Percentiles rank a stretch among this genome's conserved stretches.
Evolutionary conservation across 306 rosid genomes (phyloP).

Genomic region (Prunus mira): DNA sequence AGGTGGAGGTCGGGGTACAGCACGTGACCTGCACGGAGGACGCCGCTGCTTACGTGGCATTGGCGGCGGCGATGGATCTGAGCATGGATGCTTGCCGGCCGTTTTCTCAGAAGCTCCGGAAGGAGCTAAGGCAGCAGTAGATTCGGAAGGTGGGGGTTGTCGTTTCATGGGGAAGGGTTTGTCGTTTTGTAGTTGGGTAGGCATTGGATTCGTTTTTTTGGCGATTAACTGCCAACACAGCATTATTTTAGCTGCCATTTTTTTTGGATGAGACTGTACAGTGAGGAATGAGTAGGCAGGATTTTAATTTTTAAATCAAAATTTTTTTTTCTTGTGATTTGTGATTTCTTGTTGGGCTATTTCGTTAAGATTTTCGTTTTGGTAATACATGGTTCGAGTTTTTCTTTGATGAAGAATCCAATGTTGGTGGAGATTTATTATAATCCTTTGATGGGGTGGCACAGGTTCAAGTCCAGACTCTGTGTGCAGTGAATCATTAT

Average conservation of each 20-base stretch:
- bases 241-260: conserved; percentile 23
- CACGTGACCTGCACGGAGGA: conserved; percentile 56
- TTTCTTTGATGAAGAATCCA: conserved; percentile 8
- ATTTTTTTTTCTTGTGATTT: not conserved
- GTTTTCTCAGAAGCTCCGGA: conserved; percentile 40
- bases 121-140: conserved; percentile 37
- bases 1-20: conserved; percentile 50
- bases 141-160: not conserved
- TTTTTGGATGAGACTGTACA: conserved; percentile 24
- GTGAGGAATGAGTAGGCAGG: conserved; percentile 17
- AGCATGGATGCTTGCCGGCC: conserved; percentile 50
- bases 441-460: not conserved
- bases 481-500: not conserved
- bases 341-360: not conserved
- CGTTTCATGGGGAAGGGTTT: not conserved
- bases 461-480: not conserved
- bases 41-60: conserved; percentile 51
- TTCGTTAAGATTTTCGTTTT: not conserved
- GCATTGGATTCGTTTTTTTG: conserved; percentile 10
- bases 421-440: not conserved
- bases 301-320: not conserved
- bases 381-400: not conserved
- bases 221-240: conserved; percentile 16
- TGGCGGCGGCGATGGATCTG: conserved; percentile 52
- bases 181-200: conserved; percentile 29